Base-by-base conservation (phyloP, 371 early-diverging fungal species). In the Lichtheimia corymbifera region DNA sequence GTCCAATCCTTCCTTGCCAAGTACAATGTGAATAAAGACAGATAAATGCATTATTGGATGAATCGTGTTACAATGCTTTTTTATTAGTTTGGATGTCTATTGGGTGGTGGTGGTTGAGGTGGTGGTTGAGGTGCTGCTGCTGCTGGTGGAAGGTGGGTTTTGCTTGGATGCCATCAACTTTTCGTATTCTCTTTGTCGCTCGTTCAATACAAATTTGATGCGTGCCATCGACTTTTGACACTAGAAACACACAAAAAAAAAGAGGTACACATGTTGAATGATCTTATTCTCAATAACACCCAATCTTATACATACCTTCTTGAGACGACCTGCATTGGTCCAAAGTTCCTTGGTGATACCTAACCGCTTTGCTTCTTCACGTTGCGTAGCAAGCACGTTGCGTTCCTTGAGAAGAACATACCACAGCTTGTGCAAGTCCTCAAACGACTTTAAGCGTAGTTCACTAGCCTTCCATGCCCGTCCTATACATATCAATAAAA, bases 371-470 rank as follows among this genome's bases (percentile, higher is more conserved):
- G 92, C 89, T 78, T 96, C 96, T 61, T 86, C 92, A 63, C 79
- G 79, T 65, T 97, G 97, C 44, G 92, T 91, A 22, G 91, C 88
- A 57, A 98, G 83, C 60, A 93, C 58, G 67, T 98, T 98, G 71
- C 93, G 91, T 78, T 98, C 97, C 80, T 97, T 97, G 58, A 96
- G 80, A 71, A 96, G 85, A 35, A 96, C 88, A 69, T 89, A 92
- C 98, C 98, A 98, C 66, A 98, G 81, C 74, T 91, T 92, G 80
- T 97, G 98, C 63, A 98, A 83, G 76, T 98, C 98, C 27, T 97
- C 96, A 80, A 96, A 98, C 27, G 91, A 91, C 82, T 98, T 98
- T 57, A 79, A 72, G 25, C 97, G 86, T 58, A 98, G 85, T 75
- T 97, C 97, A 45, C 87, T 84, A 9, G 93, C 92, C 53, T 83